A percentile compares a stretch with the other conserved stretches of the same genome.
Conservation (phyloP, 768 basidiomycete species). For the Postia placenta region DNA sequence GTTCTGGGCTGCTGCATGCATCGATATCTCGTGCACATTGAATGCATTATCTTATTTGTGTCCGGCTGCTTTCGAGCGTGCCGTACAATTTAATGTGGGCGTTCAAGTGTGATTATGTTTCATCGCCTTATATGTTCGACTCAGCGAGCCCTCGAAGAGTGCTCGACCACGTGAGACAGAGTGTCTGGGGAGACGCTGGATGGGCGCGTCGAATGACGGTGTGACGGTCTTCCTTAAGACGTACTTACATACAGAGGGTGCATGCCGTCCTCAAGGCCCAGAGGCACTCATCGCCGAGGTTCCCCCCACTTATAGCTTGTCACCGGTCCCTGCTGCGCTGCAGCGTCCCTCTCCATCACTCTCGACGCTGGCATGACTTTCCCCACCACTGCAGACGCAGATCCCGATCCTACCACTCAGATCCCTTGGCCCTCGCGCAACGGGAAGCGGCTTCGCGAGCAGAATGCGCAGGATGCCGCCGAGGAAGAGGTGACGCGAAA, state of each 20-base stretch:
- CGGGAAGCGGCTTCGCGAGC: slow-evolving; percentile 14
- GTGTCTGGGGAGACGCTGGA: too few relatives aligned
- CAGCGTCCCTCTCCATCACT: not conserved
- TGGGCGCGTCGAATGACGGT: too few relatives aligned
- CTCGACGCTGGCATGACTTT: slow-evolving; percentile 44
- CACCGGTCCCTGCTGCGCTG: slow-evolving; percentile 13
- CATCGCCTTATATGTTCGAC: too few relatives aligned
- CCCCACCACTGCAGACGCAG: slow-evolving; percentile 41
- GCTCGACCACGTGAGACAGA: too few relatives aligned
- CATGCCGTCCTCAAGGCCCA: slow-evolving; percentile 2
- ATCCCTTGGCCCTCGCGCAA: slow-evolving; percentile 64
- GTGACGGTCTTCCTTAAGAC: too few relatives aligned
- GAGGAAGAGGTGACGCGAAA: not conserved
- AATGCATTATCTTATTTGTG: not conserved
- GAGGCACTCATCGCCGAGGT: not conserved
- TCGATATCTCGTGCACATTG: not conserved
- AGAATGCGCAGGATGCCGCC: not conserved
- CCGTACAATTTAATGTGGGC: too few relatives aligned
- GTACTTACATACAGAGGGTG: not conserved
- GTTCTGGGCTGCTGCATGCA: slow-evolving; percentile 1
- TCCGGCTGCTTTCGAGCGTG: too few relatives aligned
- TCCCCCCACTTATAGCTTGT: slow-evolving; percentile 2
- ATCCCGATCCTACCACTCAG: slow-evolving; percentile 76
- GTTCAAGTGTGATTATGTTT: too few relatives aligned
- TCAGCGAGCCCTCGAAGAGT: too few relatives aligned